phyloP scores from a whole-genome alignment of 208 protist species.

The Wallacemonas rigidus region DNA sequence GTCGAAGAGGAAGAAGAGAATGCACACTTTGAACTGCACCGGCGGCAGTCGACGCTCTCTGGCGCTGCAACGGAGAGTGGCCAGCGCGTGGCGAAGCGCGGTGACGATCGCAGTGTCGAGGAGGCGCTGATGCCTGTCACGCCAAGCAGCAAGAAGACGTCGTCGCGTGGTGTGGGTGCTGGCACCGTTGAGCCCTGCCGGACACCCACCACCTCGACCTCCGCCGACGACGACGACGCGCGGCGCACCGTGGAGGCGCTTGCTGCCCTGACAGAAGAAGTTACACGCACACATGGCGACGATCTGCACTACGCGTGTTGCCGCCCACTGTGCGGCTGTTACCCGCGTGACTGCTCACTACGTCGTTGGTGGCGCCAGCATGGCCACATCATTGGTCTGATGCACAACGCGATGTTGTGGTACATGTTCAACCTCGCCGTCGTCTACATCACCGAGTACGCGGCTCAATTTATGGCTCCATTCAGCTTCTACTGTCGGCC shows the following conservation, averaged over 20 bases:
- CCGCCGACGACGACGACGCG: background rate
- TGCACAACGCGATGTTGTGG: conserved; percentile 70
- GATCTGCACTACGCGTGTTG: conserved; percentile 42
- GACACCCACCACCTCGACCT: background rate
- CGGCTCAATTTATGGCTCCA: conserved; percentile 80
- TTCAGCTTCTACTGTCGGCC: conserved; percentile 68
- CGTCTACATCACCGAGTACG: conserved; percentile 90
- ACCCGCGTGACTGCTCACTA: conserved; percentile 18
- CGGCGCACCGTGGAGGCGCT: background rate
- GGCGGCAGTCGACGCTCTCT: background rate
- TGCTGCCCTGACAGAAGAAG: conserved; percentile 6
- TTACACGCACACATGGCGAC: conserved; percentile 9
- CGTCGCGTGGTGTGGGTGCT: background rate
- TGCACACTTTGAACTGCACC: background rate
- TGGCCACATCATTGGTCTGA: conserved; percentile 30
- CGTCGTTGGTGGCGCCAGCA: conserved; percentile 57
- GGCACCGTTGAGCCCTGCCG: conserved; percentile 9
- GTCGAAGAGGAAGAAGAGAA: conserved; percentile 2
- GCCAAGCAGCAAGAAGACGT: conserved; percentile 14
- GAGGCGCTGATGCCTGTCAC: background rate
- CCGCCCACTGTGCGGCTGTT: conserved; percentile 33
- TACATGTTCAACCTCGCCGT: conserved; percentile 77
- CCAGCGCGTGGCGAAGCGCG: background rate
- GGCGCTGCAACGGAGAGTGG: background rate
- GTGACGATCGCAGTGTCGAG: background rate